phyloP scores from a whole-genome alignment of 805 yeast genomes.

The Kluyveromyces aestuarii region DNA sequence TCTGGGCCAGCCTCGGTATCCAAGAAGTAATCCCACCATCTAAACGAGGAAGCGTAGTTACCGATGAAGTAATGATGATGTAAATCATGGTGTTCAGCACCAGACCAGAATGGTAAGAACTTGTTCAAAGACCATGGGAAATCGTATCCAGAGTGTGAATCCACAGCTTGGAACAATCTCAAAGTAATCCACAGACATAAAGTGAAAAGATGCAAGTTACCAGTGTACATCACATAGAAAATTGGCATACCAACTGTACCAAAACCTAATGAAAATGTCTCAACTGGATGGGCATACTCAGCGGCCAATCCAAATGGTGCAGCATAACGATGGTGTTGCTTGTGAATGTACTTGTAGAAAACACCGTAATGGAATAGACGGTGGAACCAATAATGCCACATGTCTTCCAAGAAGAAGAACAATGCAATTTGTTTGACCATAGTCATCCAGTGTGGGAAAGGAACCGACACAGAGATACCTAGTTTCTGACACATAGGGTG shows the following conservation, averaged over 20 bases:
- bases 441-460: conserved; percentile 64
- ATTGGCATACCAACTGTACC: conserved; percentile 97
- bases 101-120: conserved; percentile 94
- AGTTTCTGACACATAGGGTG: conserved; percentile 82
- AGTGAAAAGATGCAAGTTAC: conserved; percentile 80
- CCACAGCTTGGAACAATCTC: conserved; percentile 92
- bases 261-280: conserved; percentile 80
- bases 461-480: conserved; percentile 71
- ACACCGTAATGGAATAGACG: conserved; percentile 81
- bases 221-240: conserved; percentile 66
- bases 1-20: conserved; percentile 87
- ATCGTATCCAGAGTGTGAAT: conserved; percentile 96
- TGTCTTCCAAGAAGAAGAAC: conserved; percentile 81
- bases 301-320: conserved; percentile 98
- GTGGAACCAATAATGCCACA: conserved; percentile 97
- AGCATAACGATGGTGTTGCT: conserved; percentile 95
- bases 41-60: conserved; percentile 87
- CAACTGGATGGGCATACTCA: conserved; percentile 95
- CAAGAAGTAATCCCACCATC: conserved; percentile 88
- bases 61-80: conserved; percentile 96
- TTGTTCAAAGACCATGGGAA: conserved; percentile 95
- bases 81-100: conserved; percentile 96
- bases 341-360: conserved; percentile 88
- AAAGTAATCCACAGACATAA: conserved; percentile 78
- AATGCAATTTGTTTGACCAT: conserved; percentile 59